Percentiles rank a stretch among this genome's conserved stretches.
These are phyloP conservation scores for Suhomyces guaymorum DNA, from an alignment of 1,139 yeast species.

Conservation along the genomic window DNA sequence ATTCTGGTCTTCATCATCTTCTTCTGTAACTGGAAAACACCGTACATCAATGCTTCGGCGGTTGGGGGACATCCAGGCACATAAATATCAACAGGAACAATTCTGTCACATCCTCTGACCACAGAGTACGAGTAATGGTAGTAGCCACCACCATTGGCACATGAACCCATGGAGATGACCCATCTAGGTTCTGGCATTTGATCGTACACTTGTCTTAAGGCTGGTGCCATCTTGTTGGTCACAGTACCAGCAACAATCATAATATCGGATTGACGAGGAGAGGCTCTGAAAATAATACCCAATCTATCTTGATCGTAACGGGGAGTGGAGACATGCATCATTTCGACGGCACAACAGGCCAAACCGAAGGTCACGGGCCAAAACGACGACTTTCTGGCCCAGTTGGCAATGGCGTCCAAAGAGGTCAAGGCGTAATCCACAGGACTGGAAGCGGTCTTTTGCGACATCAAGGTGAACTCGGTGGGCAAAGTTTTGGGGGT, in stretches of 20 bases:
- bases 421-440: constrained; percentile 86
- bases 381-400: constrained; percentile 91
- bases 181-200: constrained; percentile 93
- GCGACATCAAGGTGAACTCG: constrained; percentile 48
- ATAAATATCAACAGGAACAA: constrained; percentile 85
- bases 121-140: constrained; percentile 89
- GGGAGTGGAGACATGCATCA: constrained; percentile 94
- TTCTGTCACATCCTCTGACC: constrained; percentile 87
- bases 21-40: constrained; percentile 85
- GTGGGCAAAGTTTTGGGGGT: constrained; percentile 47
- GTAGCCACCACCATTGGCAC: constrained; percentile 95
- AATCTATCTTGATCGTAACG: constrained; percentile 91
- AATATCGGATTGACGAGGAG: constrained; percentile 91
- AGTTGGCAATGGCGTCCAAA: constrained; percentile 78
- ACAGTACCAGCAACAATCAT: constrained; percentile 93
- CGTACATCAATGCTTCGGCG: constrained; percentile 88
- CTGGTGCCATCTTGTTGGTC: constrained; percentile 93
- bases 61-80: constrained; percentile 96
- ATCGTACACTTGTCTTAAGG: constrained; percentile 88
- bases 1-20: constrained; percentile 82
- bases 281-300: constrained; percentile 92
- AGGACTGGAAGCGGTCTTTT: constrained; percentile 49
- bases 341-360: constrained; percentile 93
- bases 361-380: constrained; percentile 95
- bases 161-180: constrained; percentile 93